A percentile compares a stretch with the other conserved stretches of the same genome.
Evolutionary conservation across 2,329 filamentous ascomycete species (phyloP).

Genomic region (Albophoma yamanashiensis): DNA sequence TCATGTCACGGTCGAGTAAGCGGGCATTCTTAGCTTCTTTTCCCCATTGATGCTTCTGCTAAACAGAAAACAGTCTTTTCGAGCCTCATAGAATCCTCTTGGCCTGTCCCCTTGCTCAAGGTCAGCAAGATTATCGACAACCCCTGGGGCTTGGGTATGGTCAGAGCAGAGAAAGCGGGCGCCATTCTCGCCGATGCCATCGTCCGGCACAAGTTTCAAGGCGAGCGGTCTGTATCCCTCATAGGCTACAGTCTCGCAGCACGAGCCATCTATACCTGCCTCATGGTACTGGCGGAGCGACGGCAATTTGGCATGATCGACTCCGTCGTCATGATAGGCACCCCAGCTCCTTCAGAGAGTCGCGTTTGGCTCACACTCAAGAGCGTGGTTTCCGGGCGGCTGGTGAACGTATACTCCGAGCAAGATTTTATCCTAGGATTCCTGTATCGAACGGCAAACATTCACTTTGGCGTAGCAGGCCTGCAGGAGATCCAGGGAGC

Average conservation of each 20-base stretch:
- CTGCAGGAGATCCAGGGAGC: constrained; percentile 64
- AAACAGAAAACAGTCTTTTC: constrained; percentile 33
- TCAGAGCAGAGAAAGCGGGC: constrained; percentile 62
- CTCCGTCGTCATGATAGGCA: constrained; percentile 74
- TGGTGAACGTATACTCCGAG: constrained; percentile 85
- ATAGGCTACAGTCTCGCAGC: constrained; percentile 77
- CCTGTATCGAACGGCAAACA: constrained; percentile 71
- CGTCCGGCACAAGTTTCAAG: constrained; percentile 65
- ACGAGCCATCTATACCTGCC: constrained; percentile 72
- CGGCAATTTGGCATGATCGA: constrained; percentile 80
- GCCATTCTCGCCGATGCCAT: constrained; percentile 69
- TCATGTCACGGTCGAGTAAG: constrained; percentile 36
- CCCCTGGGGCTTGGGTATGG: constrained; percentile 67
- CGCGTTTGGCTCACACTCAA: constrained; percentile 69
- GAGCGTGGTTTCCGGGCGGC: constrained; percentile 66
- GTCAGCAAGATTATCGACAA: constrained; percentile 70
- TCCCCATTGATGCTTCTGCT: constrained; percentile 1
- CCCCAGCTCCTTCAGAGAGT: constrained; percentile 63
- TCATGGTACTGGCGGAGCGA: constrained; percentile 69
- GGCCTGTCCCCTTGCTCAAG: constrained; percentile 54
- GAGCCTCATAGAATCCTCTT: constrained; percentile 45
- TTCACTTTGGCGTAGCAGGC: constrained; percentile 77
- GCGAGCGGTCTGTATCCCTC: constrained; percentile 69
- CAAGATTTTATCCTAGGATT: constrained; percentile 85
- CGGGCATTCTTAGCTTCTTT: neutral